phyloP scores from a whole-genome alignment of 768 basidiomycete genomes.

The Tulasnella sp. region DNA sequence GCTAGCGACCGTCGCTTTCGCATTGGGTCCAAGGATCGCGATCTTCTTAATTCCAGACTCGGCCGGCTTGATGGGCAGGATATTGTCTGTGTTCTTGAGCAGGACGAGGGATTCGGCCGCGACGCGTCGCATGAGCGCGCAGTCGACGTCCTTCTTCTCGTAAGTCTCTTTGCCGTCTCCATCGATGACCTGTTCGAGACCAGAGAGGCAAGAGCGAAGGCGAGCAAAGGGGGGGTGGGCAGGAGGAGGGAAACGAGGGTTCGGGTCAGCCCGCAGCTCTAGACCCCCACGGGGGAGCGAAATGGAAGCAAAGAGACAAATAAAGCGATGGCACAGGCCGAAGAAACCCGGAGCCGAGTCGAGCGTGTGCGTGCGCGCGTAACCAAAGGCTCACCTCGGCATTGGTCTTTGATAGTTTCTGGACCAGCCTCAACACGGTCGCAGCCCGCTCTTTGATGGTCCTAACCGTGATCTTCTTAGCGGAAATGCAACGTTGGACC shows the following conservation, averaged over 20 bases:
- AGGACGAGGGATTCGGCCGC: constrained; percentile 63
- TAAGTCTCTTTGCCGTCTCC: constrained; percentile 66
- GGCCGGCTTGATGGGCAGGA: constrained; percentile 55
- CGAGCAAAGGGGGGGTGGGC: too few relatives aligned
- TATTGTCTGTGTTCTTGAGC: constrained; percentile 60
- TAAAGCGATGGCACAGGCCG: background rate
- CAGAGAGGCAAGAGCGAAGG: constrained; percentile 56
- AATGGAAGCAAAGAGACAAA: constrained; percentile 43
- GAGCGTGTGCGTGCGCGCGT: background rate
- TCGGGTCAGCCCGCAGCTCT: constrained; percentile 35
- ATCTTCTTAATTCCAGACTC: constrained; percentile 49
- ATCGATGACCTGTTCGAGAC: constrained; percentile 41
- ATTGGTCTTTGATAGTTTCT: constrained; percentile 58
- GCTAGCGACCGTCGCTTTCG: constrained; percentile 66
- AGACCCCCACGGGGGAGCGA: background rate
- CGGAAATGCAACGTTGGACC: constrained; percentile 23
- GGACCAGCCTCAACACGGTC: constrained; percentile 33
- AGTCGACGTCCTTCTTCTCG: constrained; percentile 65
- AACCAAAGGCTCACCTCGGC: constrained; percentile 66
- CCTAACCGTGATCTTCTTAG: constrained; percentile 51
- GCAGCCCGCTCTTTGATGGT: constrained; percentile 39
- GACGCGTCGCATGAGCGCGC: constrained; percentile 57
- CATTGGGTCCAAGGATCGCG: constrained; percentile 71
- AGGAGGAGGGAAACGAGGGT: too few relatives aligned
- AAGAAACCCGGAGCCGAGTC: constrained; percentile 40